These are phyloP conservation scores for Crucibulum laeve DNA, from an alignment of 768 basidiomycete genomes.

Conservation along the genomic window DNA sequence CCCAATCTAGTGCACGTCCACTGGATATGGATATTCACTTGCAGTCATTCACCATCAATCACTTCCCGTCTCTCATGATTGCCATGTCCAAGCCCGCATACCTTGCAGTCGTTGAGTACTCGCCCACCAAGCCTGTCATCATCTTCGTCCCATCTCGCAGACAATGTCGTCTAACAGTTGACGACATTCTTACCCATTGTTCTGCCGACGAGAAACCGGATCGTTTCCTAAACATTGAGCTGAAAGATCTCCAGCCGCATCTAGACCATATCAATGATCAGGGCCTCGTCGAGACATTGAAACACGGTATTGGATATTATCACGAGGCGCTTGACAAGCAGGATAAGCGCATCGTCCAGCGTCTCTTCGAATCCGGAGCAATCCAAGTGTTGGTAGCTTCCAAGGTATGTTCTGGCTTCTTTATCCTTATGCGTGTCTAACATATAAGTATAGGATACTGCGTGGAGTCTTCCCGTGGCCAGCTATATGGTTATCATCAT, in stretches of 20 bases:
- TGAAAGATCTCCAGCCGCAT: slow-evolving; percentile 80
- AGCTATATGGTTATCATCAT: slow-evolving; percentile 99
- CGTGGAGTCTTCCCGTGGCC: slow-evolving; percentile 92
- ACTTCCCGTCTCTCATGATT: slow-evolving; percentile 98
- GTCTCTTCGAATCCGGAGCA: slow-evolving; percentile 89
- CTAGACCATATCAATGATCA: slow-evolving; percentile 80
- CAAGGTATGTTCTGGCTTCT: slow-evolving; percentile 48
- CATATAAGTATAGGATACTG: slow-evolving; percentile 63
- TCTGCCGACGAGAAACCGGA: slow-evolving; percentile 80
- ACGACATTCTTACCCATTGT: slow-evolving; percentile 87
- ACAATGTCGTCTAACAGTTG: slow-evolving; percentile 91
- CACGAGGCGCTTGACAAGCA: slow-evolving; percentile 91
- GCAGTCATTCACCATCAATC: slow-evolving; percentile 94
- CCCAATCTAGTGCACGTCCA: slow-evolving; percentile 73
- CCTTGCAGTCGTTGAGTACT: slow-evolving; percentile 85
- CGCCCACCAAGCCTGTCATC: slow-evolving; percentile 82
- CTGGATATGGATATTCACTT: slow-evolving; percentile 96
- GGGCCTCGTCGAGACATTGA: slow-evolving; percentile 72
- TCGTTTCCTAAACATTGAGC: slow-evolving; percentile 86
- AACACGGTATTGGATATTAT: slow-evolving; percentile 91
- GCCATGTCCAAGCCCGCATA: slow-evolving; percentile 99
- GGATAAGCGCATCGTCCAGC: slow-evolving; percentile 91
- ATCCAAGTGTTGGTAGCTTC: slow-evolving; percentile 94
- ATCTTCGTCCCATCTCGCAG: slow-evolving; percentile 90
- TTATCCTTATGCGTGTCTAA: not conserved